Evolutionary conservation across 441 rosid species (phyloP), one percentile per base, ranked within the genome.

Genomic region (Eutrema salsugineum): DNA sequence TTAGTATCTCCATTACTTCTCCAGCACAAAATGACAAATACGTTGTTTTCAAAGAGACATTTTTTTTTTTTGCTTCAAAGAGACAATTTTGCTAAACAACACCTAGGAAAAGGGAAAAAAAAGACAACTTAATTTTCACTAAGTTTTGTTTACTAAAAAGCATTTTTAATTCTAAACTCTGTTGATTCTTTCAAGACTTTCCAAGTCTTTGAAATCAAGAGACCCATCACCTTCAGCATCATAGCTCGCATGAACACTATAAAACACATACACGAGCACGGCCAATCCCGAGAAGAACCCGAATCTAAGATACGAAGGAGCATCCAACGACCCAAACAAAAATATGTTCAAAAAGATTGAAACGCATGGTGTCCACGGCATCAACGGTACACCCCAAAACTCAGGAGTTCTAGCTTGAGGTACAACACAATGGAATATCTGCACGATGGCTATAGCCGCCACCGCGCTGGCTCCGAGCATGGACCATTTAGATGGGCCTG

Each of bases 331-430:
- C 49, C 97, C 99, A 53, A 94, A 65, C 64, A 94, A 71, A 68
- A 91, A 91, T 15, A 94, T 83, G 82, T 91, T 88, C 79, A 90
- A 55, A 77, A 84, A 88, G 73, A 94, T 88, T 5, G 97, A 94
- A 15, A 77, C 73, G 50, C 88, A 86, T 0, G 99, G 99, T 33
- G 86, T 82, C 94, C 93, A 90, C 0, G 99, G 99, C 97, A 94
- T 88, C 66, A 87, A 73, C 0, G 99, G 99, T 51, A 90, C 90
- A 11, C 93, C 92, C 99, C 99, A 94, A 62, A 94, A 84, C 77
- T 93, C 90, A 0, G 98, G 98, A 48, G 64, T 81, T 60, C 85
- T 68, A 76, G 83, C 91, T 63, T 91, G 94, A 8, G 89, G 90
- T 58, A 88, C 91, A 44, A 65, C 77, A 75, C 73, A 81, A 16